Evolutionary conservation across 805 yeast genomes (phyloP), one percentile per base, ranked within the genome.

Genomic region (Limtongozyma cylindracea): DNA sequence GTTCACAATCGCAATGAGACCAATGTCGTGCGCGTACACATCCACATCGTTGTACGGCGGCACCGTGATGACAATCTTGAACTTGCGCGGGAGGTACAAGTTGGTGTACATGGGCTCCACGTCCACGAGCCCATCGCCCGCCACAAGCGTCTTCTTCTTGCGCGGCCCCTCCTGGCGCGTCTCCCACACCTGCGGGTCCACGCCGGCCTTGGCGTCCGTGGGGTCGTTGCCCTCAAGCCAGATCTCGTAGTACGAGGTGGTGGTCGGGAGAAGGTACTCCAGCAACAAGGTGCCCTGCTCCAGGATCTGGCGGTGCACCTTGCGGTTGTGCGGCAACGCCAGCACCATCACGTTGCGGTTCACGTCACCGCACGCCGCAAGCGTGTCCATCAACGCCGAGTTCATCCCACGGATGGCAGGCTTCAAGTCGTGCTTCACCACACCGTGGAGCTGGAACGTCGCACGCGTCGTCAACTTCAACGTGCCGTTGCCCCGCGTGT

Each of bases 321-420:
- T 66, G 23, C 80, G 74, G 39, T 78, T 78, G 15, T 60, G 61
- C 10, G 95, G 95, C 16, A 77, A 53, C n/a, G 93, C 92, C 27
- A 84, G 62, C 24, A 74, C 60, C 69, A 82, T 84, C 20, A 84
- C 94, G 41, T 84, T 84, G 61, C 96, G 72, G 52, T 77, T 76
- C 20, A 84, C 96, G 53, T 84, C 96, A 56, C 96, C 96, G 57
- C 95, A 84, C 1, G 96, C 96, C 27, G 92, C 96, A 27, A 84
- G 60, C 6, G 95, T 82, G 41, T 88, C 96, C 71, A 84, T 60
- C 35, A 84, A 58, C 5, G 69, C 72, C 10, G 91, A 53, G 43
- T 84, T 84, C 69, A 84, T 80, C 18, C 84, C 93, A 52, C 91
- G 70, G 32, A 84, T 78, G 2, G 92, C 69, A 7, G 88, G 76